These are phyloP conservation scores for Podospora conica DNA, from an alignment of 495 filamentous ascomycete species.

Conservation along the genomic window DNA sequence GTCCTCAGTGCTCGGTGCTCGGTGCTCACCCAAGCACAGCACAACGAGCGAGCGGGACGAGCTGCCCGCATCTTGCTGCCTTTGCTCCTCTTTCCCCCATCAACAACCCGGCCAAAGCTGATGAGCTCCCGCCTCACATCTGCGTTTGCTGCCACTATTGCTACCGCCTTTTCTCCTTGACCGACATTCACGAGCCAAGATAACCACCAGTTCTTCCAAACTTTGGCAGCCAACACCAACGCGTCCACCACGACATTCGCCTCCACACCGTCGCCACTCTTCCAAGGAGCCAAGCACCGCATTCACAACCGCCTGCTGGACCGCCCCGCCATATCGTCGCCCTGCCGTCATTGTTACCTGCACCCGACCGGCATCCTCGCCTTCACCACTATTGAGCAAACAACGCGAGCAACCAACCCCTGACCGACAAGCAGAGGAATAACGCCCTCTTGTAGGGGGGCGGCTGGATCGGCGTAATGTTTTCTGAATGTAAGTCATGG, in stretches of 20 bases:
- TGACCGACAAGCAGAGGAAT: constrained; percentile 6
- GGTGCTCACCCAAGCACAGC: neutral
- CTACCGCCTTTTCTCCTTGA: neutral
- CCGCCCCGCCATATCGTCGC: constrained; percentile 5
- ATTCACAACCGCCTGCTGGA: neutral
- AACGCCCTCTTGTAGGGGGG: constrained; percentile 19
- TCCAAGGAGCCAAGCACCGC: constrained; percentile 3
- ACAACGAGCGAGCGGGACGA: neutral
- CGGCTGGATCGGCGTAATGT: constrained; percentile 54
- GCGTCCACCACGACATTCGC: neutral
- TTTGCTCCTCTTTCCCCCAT: neutral
- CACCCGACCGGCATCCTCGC: neutral
- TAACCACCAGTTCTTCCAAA: neutral
- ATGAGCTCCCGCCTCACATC: constrained; percentile 8
- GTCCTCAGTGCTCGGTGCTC: neutral
- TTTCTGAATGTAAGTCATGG: constrained; percentile 83
- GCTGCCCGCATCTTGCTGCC: neutral
- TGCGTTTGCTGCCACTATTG: neutral
- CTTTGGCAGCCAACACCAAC: neutral
- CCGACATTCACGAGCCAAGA: neutral
- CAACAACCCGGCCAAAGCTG: neutral
- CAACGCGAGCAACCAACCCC: neutral
- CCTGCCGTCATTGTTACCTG: constrained; percentile 4
- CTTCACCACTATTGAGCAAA: neutral
- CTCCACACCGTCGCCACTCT: constrained; percentile 2